These are phyloP conservation scores for Backusella tarrabulga DNA, from an alignment of 192 early-diverging fungal species.

Conservation along the genomic window DNA sequence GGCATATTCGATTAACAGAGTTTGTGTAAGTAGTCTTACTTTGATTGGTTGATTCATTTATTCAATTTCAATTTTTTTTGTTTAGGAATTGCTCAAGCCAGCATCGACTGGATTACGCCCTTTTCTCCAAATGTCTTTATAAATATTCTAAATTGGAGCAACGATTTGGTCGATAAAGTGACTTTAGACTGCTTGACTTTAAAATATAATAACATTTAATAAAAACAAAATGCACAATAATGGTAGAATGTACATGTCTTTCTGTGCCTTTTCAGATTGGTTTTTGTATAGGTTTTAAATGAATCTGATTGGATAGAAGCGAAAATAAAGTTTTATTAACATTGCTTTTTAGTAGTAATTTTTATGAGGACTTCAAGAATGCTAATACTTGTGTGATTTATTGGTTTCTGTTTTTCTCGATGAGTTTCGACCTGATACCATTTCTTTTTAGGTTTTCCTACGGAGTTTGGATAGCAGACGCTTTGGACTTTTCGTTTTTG, in stretches of 20 bases:
- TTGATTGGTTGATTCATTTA: not conserved
- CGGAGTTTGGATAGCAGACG: no score
- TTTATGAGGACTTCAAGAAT: no score
- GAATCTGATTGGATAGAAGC: no score
- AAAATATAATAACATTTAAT: not conserved
- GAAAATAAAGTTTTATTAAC: no score
- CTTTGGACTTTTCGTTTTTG: not conserved
- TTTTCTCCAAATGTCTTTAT: conserved; percentile 16
- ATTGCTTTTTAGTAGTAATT: no score
- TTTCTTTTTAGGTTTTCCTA: no score
- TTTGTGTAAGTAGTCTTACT: conserved; percentile 15
- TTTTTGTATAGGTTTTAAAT: no score
- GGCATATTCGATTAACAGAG: conserved; percentile 34
- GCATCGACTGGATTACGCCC: not conserved
- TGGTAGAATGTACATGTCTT: not conserved
- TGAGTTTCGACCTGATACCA: no score
- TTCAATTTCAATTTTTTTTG: not conserved
- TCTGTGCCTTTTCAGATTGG: not conserved
- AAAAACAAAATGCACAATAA: not conserved
- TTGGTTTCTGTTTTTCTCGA: no score
- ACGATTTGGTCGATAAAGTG: conserved; percentile 19
- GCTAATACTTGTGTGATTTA: no score
- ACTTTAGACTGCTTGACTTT: not conserved
- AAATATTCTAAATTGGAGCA: conserved; percentile 16
- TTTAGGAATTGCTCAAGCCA: conserved; percentile 6